Percentiles rank a stretch among this genome's conserved stretches.
Conservation (phyloP, 2,329 filamentous ascomycete genomes). For the Cladosporium colombiae region DNA sequence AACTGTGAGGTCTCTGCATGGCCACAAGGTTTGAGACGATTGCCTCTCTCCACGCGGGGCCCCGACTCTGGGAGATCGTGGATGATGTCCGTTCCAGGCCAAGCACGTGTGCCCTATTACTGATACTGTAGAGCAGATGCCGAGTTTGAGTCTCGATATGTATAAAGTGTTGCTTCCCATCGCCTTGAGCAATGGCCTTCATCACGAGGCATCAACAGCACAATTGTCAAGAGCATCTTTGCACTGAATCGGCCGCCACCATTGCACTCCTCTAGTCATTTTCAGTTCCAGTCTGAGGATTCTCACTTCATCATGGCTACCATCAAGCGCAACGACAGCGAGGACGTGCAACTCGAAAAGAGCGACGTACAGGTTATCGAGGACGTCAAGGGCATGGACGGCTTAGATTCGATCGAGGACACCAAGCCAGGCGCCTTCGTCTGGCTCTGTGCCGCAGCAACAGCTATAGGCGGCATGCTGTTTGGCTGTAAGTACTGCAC, state of each 20-base stretch:
- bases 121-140: slow-evolving; percentile 3
- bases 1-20: not conserved
- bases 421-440: slow-evolving; percentile 24
- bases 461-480: slow-evolving; percentile 26
- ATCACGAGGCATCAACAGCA: not conserved
- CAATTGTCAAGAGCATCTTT: not conserved
- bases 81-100: slow-evolving; percentile 5
- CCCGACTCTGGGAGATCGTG: not conserved
- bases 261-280: not conserved
- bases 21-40: slow-evolving; percentile 3
- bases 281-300: not conserved
- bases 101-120: not conserved
- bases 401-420: slow-evolving; percentile 25
- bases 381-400: slow-evolving; percentile 13
- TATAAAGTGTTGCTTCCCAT: not conserved
- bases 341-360: slow-evolving; percentile 8
- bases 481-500: slow-evolving; percentile 20
- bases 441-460: slow-evolving; percentile 24
- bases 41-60: slow-evolving; percentile 5
- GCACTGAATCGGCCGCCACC: too few species aligned
- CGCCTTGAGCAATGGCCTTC: not conserved
- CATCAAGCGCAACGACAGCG: slow-evolving; percentile 2
- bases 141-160: not conserved
- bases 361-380: slow-evolving; percentile 13
- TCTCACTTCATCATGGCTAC: slow-evolving; percentile 2